phyloP scores from a whole-genome alignment of 1,139 yeast genomes.

The Scheffersomyces insectosa region DNA sequence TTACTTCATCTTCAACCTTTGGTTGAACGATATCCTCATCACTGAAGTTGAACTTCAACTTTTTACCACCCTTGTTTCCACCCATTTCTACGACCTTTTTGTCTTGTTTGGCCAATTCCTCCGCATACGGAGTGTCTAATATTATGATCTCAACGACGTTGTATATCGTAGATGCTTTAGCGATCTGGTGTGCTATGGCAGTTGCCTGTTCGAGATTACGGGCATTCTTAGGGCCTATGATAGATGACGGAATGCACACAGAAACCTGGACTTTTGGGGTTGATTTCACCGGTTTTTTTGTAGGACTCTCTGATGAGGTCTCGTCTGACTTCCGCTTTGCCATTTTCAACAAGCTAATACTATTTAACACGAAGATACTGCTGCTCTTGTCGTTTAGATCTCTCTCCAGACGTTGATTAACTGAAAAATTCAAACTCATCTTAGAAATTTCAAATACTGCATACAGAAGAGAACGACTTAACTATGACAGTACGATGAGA shows the following conservation, averaged over 20 bases:
- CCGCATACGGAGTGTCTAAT: conserved; percentile 47
- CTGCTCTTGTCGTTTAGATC: too few relatives aligned
- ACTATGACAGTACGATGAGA: too few relatives aligned
- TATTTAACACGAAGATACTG: too few relatives aligned
- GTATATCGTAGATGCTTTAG: conserved; percentile 69
- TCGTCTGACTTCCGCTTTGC: conserved; percentile 30
- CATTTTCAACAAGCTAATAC: conserved; percentile 5
- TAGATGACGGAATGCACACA: conserved; percentile 66
- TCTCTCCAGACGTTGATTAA: too few relatives aligned
- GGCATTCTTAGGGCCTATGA: conserved; percentile 54
- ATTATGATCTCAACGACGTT: conserved; percentile 74
- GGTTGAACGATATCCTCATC: conserved; percentile 22
- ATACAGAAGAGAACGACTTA: too few relatives aligned
- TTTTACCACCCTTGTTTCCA: conserved; percentile 28
- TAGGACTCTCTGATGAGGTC: conserved; percentile 18
- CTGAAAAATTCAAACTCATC: too few relatives aligned
- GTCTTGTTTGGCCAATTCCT: conserved; percentile 17
- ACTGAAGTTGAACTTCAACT: conserved; percentile 38
- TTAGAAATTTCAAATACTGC: too few relatives aligned
- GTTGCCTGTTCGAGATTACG: conserved; percentile 72
- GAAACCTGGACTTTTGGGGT: conserved; percentile 34
- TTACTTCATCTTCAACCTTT: conserved; percentile 11
- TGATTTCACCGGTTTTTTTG: conserved; percentile 35
- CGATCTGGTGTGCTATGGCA: conserved; percentile 71
- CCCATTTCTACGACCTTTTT: conserved; percentile 22